Evolutionary conservation across 1,284 basidiomycete genomes (phyloP).

Genomic region (Kwoniella shivajii): DNA sequence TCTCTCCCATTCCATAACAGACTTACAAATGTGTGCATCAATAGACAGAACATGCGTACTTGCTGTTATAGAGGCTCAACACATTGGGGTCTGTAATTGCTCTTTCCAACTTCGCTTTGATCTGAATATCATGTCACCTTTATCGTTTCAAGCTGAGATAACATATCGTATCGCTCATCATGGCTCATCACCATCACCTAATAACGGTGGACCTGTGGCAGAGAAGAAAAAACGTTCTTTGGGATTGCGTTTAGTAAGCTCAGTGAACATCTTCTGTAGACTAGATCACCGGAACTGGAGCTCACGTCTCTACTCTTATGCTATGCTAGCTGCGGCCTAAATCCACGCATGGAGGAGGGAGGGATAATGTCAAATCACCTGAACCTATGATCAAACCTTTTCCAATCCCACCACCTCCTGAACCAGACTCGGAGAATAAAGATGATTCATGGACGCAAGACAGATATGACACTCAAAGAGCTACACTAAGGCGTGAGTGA

Average conservation of each 20-base stretch:
- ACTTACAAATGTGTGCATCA: too few relatives aligned
- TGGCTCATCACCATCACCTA: neutral
- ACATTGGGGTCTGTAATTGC: too few relatives aligned
- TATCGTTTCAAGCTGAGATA: constrained; percentile 2
- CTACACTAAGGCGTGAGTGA: constrained; percentile 16
- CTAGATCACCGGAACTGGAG: neutral
- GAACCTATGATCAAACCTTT: neutral
- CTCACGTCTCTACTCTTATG: neutral
- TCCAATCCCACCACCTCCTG: neutral
- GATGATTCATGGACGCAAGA: constrained; percentile 6
- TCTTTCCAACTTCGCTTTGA: neutral
- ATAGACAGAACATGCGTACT: too few relatives aligned
- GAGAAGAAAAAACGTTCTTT: constrained; percentile 16
- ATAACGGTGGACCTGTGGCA: neutral
- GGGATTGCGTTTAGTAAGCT: constrained; percentile 13
- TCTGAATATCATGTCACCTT: neutral
- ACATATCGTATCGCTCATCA: neutral
- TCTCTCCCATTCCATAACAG: too few relatives aligned
- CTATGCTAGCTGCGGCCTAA: constrained; percentile 9
- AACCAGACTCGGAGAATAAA: neutral
- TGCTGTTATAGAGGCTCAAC: too few relatives aligned
- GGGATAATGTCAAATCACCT: neutral
- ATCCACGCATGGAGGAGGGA: constrained; percentile 8
- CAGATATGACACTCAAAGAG: constrained; percentile 12
- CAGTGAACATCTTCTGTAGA: neutral